Percentiles rank a stretch among this genome's conserved stretches.
phyloP scores from a whole-genome alignment of 768 basidiomycete species.

The Calocybe cyanea region DNA sequence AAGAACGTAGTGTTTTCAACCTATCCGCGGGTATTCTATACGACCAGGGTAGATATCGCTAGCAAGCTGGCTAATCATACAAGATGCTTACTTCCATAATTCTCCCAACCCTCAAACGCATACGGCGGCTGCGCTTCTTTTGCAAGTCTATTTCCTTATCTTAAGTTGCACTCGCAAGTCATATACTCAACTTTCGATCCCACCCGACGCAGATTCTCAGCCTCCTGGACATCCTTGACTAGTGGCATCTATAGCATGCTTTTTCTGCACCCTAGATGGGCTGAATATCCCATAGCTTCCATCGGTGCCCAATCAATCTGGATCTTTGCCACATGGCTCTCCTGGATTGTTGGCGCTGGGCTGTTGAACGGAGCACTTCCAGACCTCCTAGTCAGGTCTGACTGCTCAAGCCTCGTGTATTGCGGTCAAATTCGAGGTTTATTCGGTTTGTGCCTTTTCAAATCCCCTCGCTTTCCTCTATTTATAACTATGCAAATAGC shows the following conservation, averaged over 20 bases:
- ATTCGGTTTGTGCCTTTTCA: constrained; percentile 37
- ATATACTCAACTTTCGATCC: background rate
- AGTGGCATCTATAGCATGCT: constrained; percentile 51
- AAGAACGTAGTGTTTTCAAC: too few species aligned
- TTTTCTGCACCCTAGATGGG: constrained; percentile 58
- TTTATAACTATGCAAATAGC: constrained; percentile 20
- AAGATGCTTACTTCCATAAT: constrained; percentile 50
- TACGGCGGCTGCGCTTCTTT: constrained; percentile 39
- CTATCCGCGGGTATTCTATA: too few species aligned
- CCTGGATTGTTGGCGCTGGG: constrained; percentile 58
- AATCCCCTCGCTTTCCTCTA: background rate
- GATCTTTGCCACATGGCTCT: constrained; percentile 53
- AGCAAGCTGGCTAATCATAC: constrained; percentile 55
- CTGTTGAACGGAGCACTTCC: constrained; percentile 49
- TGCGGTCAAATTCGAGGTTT: constrained; percentile 54
- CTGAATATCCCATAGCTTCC: constrained; percentile 48
- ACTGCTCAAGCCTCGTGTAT: constrained; percentile 45
- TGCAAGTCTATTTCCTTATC: constrained; percentile 42
- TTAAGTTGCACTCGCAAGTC: background rate
- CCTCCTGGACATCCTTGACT: constrained; percentile 58
- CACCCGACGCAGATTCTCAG: constrained; percentile 40
- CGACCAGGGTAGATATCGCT: constrained; percentile 53
- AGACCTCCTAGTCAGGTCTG: constrained; percentile 32
- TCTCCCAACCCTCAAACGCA: constrained; percentile 44
- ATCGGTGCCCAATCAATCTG: constrained; percentile 59